Conservation (phyloP, 805 yeast genomes). For the Zygotorulaspora florentina region DNA sequence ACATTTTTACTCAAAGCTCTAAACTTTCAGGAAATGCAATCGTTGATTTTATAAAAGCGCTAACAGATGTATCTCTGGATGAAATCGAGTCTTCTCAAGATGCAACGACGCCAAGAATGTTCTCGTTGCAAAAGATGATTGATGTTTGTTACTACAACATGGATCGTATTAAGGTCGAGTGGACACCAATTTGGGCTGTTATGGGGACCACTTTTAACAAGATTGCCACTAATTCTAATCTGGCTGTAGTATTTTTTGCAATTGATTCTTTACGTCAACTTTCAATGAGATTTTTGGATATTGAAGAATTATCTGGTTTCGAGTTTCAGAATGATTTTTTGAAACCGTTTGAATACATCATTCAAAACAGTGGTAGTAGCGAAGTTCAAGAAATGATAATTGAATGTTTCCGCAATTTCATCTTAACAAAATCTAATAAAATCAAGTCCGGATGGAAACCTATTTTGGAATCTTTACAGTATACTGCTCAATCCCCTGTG, state of each 20-base stretch:
- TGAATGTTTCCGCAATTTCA: conserved; percentile 84
- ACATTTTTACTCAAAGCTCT: conserved; percentile 78
- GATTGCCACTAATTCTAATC: conserved; percentile 76
- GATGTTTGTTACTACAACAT: conserved; percentile 97
- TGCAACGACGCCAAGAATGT: conserved; percentile 80
- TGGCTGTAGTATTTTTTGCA: conserved; percentile 80
- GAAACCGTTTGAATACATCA: conserved; percentile 80
- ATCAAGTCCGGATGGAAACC: conserved; percentile 95
- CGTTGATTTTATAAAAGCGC: conserved; percentile 78
- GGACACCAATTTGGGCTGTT: conserved; percentile 93
- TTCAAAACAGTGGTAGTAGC: conserved; percentile 58
- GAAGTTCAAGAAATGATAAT: conserved; percentile 84
- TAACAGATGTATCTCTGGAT: conserved; percentile 81
- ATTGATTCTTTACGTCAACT: conserved; percentile 90
- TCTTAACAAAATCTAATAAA: conserved; percentile 63
- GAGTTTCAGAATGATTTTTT: conserved; percentile 92
- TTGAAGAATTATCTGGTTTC: conserved; percentile 93
- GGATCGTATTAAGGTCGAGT: conserved; percentile 92
- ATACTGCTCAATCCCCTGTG: conserved; percentile 55
- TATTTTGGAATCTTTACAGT: conserved; percentile 70
- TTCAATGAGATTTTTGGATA: conserved; percentile 84
- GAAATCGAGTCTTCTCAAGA: conserved; percentile 87
- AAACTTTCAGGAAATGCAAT: conserved; percentile 79
- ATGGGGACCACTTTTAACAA: conserved; percentile 86
- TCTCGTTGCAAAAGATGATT: conserved; percentile 89